Evolutionary conservation across 108 stramenopile species (phyloP).

Genomic region (Pseudonitzschia multiseries): DNA sequence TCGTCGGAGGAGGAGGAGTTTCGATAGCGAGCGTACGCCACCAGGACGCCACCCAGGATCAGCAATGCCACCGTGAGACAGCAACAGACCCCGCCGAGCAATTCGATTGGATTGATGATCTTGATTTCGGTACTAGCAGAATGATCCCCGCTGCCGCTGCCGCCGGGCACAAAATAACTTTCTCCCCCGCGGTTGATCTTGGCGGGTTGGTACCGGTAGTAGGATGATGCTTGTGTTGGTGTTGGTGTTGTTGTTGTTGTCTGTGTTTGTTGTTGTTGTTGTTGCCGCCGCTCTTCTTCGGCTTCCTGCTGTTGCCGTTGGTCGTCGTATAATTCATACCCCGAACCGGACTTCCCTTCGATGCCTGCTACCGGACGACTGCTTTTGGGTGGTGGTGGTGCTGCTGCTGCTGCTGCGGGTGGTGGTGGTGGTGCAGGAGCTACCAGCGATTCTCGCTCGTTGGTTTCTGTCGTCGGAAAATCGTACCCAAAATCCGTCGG

Average conservation of each 20-base stretch:
- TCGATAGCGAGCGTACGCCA: not conserved
- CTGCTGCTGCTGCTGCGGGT: not conserved
- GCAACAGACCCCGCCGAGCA: conserved; percentile 6
- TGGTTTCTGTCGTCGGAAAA: not conserved
- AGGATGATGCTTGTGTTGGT: too few species aligned
- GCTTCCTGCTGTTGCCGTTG: not conserved
- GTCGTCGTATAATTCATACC: conserved; percentile 18
- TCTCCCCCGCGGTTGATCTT: conserved; percentile 13
- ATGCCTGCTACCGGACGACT: not conserved
- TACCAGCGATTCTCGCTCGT: not conserved
- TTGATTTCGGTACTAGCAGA: too few species aligned
- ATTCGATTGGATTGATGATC: conserved; percentile 10
- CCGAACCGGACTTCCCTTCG: not conserved
- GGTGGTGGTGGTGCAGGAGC: not conserved
- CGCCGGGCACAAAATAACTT: not conserved
- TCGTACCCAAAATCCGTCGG: conserved; percentile 12
- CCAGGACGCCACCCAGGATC: conserved; percentile 1
- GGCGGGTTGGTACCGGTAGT: conserved; percentile 11
- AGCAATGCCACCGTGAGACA: conserved; percentile 3
- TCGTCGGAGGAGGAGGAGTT: too few species aligned
- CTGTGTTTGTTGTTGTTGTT: not conserved
- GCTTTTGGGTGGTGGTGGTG: not conserved
- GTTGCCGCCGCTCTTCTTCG: not conserved
- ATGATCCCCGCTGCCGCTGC: too few species aligned
- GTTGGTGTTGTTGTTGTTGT: not conserved